Conservation (phyloP, 2,329 filamentous ascomycete genomes). For the Aspergillus amoenus region DNA sequence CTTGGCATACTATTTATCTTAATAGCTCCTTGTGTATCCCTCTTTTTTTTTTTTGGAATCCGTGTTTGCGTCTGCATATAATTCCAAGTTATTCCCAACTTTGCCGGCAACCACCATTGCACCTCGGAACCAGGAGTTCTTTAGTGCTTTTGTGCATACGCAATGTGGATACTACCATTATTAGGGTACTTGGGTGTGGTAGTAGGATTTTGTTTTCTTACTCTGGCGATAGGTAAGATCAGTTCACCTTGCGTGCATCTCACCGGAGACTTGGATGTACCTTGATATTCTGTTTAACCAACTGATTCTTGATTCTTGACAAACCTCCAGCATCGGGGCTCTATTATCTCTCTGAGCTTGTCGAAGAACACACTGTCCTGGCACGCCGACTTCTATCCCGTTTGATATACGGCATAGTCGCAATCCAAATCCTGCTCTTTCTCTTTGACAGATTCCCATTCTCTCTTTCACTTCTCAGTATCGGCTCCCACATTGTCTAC, state of each 20-base stretch:
- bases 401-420: slow-evolving; percentile 81
- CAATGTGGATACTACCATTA: slow-evolving; percentile 93
- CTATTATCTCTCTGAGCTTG: slow-evolving; percentile 96
- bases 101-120: background rate
- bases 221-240: slow-evolving; percentile 75
- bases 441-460: slow-evolving; percentile 85
- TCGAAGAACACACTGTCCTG: slow-evolving; percentile 94
- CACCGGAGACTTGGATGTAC: background rate
- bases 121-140: background rate
- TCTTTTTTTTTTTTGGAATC: background rate
- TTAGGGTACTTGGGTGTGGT: slow-evolving; percentile 85
- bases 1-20: no score
- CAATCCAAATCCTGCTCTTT: slow-evolving; percentile 70
- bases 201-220: slow-evolving; percentile 90
- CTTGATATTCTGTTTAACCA: background rate
- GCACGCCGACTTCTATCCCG: slow-evolving; percentile 82
- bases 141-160: slow-evolving; percentile 23
- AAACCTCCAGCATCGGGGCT: slow-evolving; percentile 76
- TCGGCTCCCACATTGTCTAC: slow-evolving; percentile 81
- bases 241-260: background rate
- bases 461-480: slow-evolving; percentile 68
- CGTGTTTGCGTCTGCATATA: background rate
- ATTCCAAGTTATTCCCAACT: background rate
- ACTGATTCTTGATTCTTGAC: slow-evolving; percentile 12
- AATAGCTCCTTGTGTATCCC: background rate